Conservation (phyloP, 306 rosid species). For the Benincasa hispida region DNA sequence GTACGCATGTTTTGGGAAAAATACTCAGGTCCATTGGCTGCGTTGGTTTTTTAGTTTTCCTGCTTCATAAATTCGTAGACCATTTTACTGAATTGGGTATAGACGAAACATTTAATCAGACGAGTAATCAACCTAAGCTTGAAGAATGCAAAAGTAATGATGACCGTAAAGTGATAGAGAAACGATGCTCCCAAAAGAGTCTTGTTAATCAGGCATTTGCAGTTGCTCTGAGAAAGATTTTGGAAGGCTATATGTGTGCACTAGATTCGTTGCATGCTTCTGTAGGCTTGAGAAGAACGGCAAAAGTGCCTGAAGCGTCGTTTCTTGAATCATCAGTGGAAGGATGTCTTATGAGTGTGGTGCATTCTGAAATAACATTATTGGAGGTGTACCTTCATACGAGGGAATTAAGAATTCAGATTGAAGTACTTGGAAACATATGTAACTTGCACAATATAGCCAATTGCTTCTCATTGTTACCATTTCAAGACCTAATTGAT, state of each 20-base stretch:
- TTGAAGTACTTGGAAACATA: conserved; percentile 60
- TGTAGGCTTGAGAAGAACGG: conserved; percentile 36
- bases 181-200: conserved; percentile 24
- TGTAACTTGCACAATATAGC: conserved; percentile 45
- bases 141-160: conserved; percentile 14
- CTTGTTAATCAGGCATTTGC: conserved; percentile 90
- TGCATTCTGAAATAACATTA: conserved; percentile 62
- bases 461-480: conserved; percentile 29
- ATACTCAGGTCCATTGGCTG: conserved; percentile 52
- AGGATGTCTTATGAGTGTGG: conserved; percentile 61
- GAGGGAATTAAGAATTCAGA: conserved; percentile 45
- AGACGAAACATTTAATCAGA: conserved; percentile 6
- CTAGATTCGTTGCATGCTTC: conserved; percentile 63
- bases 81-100: conserved; percentile 28
- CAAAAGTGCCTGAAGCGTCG: conserved; percentile 15
- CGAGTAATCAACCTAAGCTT: conserved; percentile 3
- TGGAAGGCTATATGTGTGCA: conserved; percentile 60
- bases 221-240: conserved; percentile 69
- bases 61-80: conserved; percentile 48
- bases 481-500: conserved; percentile 33
- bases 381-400: conserved; percentile 78
- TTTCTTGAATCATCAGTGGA: conserved; percentile 18
- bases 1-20: conserved; percentile 60
- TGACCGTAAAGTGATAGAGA: conserved; percentile 11
- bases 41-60: conserved; percentile 53